These are phyloP conservation scores for Kwoniella sp. DNA, from an alignment of 768 basidiomycete species.

Conservation along the genomic window DNA sequence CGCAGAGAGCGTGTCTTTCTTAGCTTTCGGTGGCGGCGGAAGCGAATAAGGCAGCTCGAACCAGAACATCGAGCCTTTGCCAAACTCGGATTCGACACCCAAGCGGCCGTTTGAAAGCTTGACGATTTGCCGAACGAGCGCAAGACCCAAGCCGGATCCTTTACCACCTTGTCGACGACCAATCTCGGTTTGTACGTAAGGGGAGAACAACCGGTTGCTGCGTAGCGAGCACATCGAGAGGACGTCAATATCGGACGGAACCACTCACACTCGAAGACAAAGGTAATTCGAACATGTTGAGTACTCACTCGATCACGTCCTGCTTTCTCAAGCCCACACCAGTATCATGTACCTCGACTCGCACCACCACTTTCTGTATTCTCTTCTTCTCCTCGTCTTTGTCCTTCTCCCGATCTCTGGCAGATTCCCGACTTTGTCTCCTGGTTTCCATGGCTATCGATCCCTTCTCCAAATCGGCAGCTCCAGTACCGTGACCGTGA, in stretches of 20 bases:
- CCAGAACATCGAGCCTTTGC: slow-evolving; percentile 83
- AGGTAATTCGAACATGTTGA: no score
- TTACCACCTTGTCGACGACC: slow-evolving; percentile 62
- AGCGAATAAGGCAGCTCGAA: slow-evolving; percentile 54
- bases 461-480: slow-evolving; percentile 43
- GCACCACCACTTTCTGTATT: slow-evolving; percentile 60
- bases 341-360: slow-evolving; percentile 81
- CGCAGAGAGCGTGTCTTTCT: slow-evolving; percentile 8
- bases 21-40: slow-evolving; percentile 35
- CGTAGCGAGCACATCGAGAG: neutral
- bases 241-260: neutral
- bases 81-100: slow-evolving; percentile 59
- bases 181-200: slow-evolving; percentile 59
- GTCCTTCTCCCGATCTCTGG: slow-evolving; percentile 18
- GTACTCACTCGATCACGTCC: slow-evolving; percentile 67
- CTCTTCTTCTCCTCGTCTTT: slow-evolving; percentile 29
- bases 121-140: slow-evolving; percentile 77
- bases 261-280: neutral
- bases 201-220: slow-evolving; percentile 54
- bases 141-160: slow-evolving; percentile 72
- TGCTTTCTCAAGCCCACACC: slow-evolving; percentile 65
- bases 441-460: slow-evolving; percentile 31
- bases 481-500: neutral
- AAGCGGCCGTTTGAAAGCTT: slow-evolving; percentile 73
- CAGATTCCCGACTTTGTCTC: slow-evolving; percentile 26